phyloP scores from a whole-genome alignment of 2,329 filamentous ascomycete genomes.

The Diaporthe humulicola region DNA sequence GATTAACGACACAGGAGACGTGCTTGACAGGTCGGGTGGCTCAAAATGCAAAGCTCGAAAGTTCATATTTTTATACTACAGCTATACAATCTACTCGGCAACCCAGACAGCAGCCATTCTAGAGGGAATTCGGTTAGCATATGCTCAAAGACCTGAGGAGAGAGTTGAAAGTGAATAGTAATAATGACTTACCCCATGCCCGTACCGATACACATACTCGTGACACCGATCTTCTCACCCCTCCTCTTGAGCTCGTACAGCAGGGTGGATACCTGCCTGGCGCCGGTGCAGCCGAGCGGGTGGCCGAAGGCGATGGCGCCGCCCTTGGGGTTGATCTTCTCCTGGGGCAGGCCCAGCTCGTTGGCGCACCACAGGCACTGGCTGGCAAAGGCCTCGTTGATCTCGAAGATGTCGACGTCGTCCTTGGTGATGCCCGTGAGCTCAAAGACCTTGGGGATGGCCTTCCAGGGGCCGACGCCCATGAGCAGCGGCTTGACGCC shows the following conservation, averaged over 20 bases:
- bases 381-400: slow-evolving; percentile 98
- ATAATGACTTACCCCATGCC: slow-evolving; percentile 78
- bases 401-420: slow-evolving; percentile 97
- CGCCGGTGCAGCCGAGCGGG: slow-evolving; percentile 93
- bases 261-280: slow-evolving; percentile 92
- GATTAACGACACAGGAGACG: no score
- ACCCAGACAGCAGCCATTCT: slow-evolving; percentile 95
- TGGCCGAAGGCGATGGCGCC: slow-evolving; percentile 97
- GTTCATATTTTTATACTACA: slow-evolving; percentile 18
- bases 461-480: slow-evolving; percentile 95
- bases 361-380: slow-evolving; percentile 96
- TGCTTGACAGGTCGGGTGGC: not conserved
- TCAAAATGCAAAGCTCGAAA: not conserved
- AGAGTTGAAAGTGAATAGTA: not conserved
- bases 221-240: slow-evolving; percentile 88
- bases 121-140: not conserved
- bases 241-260: slow-evolving; percentile 90
- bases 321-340: slow-evolving; percentile 98
- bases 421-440: slow-evolving; percentile 89
- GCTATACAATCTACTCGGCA: slow-evolving; percentile 74
- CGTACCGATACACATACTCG: slow-evolving; percentile 96
- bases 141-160: no score
- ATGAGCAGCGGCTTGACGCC: slow-evolving; percentile 94
- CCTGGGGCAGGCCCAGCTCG: slow-evolving; percentile 83
- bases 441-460: slow-evolving; percentile 91